phyloP scores from a whole-genome alignment of 768 basidiomycete species.

The Floccularia luteovirens region DNA sequence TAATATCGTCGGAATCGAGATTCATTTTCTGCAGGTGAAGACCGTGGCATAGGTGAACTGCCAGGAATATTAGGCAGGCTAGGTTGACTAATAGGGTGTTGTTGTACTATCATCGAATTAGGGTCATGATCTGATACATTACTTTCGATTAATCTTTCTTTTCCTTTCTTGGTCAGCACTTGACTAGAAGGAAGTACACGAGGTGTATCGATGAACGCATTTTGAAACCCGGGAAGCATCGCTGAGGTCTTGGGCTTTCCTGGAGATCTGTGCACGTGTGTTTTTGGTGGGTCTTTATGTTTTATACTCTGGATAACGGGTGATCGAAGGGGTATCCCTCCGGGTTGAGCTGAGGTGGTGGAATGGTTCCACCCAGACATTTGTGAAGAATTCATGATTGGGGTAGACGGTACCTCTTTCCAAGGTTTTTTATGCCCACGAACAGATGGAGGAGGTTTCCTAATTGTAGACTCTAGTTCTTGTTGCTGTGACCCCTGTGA shows the following conservation, averaged over 20 bases:
- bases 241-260: conserved; percentile 21
- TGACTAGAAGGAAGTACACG: conserved; percentile 20
- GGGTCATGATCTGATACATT: background rate
- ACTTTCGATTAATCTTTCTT: conserved; percentile 4
- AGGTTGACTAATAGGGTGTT: background rate
- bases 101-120: background rate
- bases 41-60: no score
- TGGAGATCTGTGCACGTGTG: conserved; percentile 20
- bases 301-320: conserved; percentile 8
- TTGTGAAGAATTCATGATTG: conserved; percentile 29
- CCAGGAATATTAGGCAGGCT: background rate
- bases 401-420: conserved; percentile 29
- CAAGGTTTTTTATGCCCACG: conserved; percentile 27
- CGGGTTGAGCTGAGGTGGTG: conserved; percentile 17
- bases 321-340: conserved; percentile 21
- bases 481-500: conserved; percentile 42
- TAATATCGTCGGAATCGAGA: conserved; percentile 15
- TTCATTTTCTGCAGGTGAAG: background rate
- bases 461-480: conserved; percentile 50
- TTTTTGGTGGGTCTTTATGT: conserved; percentile 13
- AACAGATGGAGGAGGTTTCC: conserved; percentile 39
- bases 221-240: conserved; percentile 46
- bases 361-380: conserved; percentile 26
- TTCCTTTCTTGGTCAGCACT: conserved; percentile 9
- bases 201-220: conserved; percentile 38